phyloP scores from a whole-genome alignment of 345 rosid species.

The Pistacia vera region DNA sequence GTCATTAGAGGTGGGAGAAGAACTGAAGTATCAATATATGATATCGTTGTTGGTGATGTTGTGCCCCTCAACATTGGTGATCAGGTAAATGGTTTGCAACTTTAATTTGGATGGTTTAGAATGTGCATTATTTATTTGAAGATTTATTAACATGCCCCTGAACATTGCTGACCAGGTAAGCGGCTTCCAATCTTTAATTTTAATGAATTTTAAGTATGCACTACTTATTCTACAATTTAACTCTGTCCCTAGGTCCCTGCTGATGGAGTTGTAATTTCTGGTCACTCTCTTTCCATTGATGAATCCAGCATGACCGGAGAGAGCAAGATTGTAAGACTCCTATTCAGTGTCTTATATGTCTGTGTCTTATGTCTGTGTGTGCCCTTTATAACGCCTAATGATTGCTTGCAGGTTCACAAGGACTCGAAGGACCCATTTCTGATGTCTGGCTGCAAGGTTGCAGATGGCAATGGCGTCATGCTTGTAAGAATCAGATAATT shows the following conservation, averaged over 20 bases:
- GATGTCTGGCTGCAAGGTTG: slow-evolving; percentile 99
- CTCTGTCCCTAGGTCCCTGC: slow-evolving; percentile 77
- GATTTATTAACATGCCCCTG: too few species aligned
- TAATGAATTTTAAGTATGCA: too few species aligned
- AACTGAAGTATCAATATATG: slow-evolving; percentile 86
- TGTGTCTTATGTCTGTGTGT: too few species aligned
- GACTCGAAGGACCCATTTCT: slow-evolving; percentile 77
- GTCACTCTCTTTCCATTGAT: slow-evolving; percentile 87
- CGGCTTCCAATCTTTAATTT: too few species aligned
- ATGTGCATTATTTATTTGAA: not conserved
- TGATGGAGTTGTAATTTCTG: slow-evolving; percentile 80
- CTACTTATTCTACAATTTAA: not conserved
- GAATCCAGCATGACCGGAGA: slow-evolving; percentile 99
- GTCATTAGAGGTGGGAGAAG: slow-evolving; percentile 86
- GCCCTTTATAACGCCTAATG: slow-evolving; percentile 14
- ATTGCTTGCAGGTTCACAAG: slow-evolving; percentile 69
- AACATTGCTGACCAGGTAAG: too few species aligned
- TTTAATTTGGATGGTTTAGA: slow-evolving; percentile 8
- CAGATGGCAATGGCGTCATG: slow-evolving; percentile 95
- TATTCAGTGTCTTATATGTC: not conserved
- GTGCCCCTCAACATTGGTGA: slow-evolving; percentile 96
- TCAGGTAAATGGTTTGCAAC: slow-evolving; percentile 56
- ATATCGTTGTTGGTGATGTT: slow-evolving; percentile 92
- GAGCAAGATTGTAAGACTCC: slow-evolving; percentile 78
- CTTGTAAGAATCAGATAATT: slow-evolving; percentile 50